These are phyloP conservation scores for Besnoitia besnoiti DNA, from an alignment of 169 alveolate species.

Conservation along the genomic window DNA sequence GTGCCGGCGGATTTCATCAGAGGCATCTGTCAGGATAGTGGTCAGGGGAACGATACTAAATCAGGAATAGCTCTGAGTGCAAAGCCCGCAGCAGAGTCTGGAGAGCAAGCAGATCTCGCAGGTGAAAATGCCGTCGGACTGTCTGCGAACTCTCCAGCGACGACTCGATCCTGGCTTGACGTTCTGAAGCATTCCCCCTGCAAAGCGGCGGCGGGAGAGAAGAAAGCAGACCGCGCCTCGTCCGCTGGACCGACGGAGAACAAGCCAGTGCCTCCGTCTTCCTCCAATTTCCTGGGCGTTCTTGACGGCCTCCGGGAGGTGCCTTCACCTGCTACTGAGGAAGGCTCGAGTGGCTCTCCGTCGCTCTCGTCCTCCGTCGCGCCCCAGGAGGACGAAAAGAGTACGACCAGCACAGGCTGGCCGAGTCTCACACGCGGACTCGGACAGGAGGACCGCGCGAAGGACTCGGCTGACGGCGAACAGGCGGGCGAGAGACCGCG, in stretches of 20 bases:
- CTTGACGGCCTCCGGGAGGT: background rate
- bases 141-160: background rate
- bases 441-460: background rate
- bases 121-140: background rate
- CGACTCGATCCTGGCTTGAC: slow-evolving; percentile 2
- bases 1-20: background rate
- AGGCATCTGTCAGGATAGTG: background rate
- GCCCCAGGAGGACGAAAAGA: background rate
- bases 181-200: slow-evolving; percentile 27
- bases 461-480: no score
- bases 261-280: background rate
- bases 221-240: background rate
- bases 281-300: background rate
- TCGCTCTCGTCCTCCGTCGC: background rate
- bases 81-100: background rate
- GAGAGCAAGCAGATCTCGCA: background rate
- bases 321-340: background rate
- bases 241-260: background rate
- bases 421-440: background rate
- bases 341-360: background rate
- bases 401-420: background rate
- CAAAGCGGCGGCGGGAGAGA: background rate
- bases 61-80: background rate
- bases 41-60: background rate
- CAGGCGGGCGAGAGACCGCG: background rate